Evolutionary conservation across 352 stramenopile genomes (phyloP).

Genomic region (Thraustochytrium striatum): DNA sequence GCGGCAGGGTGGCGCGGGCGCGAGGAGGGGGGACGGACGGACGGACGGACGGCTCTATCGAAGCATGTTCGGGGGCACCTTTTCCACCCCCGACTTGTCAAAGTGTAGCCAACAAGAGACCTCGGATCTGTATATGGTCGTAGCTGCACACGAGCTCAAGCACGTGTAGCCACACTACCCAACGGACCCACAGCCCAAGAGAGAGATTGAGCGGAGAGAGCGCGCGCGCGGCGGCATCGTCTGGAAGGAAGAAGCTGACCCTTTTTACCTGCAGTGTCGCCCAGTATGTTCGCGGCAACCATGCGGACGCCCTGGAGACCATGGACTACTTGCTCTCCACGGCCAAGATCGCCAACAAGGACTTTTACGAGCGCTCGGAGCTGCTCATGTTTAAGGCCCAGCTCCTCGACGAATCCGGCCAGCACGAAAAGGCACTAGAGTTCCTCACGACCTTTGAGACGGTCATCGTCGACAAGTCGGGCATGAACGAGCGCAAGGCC

Average conservation of each 20-base stretch:
- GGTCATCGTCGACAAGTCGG: constrained; percentile 46
- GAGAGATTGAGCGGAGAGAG: not conserved
- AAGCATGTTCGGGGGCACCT: constrained; percentile 21
- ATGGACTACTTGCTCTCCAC: constrained; percentile 92
- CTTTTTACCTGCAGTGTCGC: constrained; percentile 60
- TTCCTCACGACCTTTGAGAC: constrained; percentile 45
- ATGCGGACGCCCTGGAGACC: constrained; percentile 84
- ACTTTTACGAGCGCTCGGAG: constrained; percentile 90
- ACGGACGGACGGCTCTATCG: constrained; percentile 14
- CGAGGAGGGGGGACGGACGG: not conserved
- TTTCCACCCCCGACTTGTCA: constrained; percentile 33
- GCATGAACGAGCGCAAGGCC: constrained; percentile 53
- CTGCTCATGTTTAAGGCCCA: constrained; percentile 92
- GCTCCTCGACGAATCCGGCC: constrained; percentile 80
- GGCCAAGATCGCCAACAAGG: constrained; percentile 58
- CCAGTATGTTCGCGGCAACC: constrained; percentile 86
- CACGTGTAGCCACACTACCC: constrained; percentile 32
- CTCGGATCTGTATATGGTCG: not conserved
- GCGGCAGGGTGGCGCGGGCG: not conserved
- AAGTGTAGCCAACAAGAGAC: constrained; percentile 33
- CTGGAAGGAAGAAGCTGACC: not conserved
- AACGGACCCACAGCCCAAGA: not conserved
- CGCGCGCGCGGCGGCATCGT: not conserved
- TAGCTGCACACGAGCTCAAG: not conserved
- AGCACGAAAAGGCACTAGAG: constrained; percentile 59